Evolutionary conservation across 2,329 filamentous ascomycete species (phyloP).

Genomic region (Dendrostoma leiphaemia): DNA sequence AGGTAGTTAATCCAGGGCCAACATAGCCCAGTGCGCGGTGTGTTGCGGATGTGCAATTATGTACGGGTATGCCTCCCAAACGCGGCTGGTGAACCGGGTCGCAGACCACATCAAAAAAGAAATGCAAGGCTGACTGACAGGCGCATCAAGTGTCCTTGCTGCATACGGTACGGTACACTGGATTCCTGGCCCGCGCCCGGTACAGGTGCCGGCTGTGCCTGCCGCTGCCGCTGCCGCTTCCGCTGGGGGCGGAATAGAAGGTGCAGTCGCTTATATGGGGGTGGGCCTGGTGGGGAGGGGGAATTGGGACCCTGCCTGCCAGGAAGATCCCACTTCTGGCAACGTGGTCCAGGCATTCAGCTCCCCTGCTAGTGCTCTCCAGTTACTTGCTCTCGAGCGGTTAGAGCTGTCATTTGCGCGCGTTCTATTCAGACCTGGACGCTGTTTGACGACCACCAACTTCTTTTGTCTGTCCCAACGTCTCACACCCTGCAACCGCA

Average conservation of each 20-base stretch:
- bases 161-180: too few relatives aligned
- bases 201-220: too few relatives aligned
- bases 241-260: not conserved
- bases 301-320: too few relatives aligned
- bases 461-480: not conserved
- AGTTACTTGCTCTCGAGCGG: not conserved
- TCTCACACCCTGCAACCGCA: not conserved
- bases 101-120: not conserved
- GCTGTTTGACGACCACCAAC: not conserved
- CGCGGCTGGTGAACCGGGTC: not conserved
- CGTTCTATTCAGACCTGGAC: not conserved
- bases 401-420: conserved; percentile 1
- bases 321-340: not conserved
- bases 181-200: too few relatives aligned
- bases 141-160: too few relatives aligned
- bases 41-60: not conserved
- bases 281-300: too few relatives aligned
- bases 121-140: not conserved
- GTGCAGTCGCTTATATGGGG: too few relatives aligned
- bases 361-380: not conserved
- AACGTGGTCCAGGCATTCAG: not conserved
- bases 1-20: not conserved
- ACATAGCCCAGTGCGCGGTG: not conserved
- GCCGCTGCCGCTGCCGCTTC: not conserved
- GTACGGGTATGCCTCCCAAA: not conserved